A percentile compares a stretch with the other conserved stretches of the same genome.
Conservation (phyloP, 352 stramenopile species). For the Pythium grandisporangium region DNA sequence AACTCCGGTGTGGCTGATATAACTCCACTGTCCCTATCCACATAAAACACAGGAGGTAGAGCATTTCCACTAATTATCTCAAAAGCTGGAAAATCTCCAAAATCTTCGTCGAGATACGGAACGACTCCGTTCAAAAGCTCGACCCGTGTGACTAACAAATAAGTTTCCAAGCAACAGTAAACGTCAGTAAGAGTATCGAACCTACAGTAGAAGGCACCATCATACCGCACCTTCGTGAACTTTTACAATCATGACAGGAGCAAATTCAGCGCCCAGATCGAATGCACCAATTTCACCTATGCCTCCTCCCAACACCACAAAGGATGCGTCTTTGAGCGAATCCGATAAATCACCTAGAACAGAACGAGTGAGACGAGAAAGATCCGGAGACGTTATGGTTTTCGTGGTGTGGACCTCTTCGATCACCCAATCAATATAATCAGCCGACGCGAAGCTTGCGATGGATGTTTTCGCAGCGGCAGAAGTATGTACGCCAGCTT, state of each 20-base stretch:
- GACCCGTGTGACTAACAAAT: slow-evolving; percentile 6
- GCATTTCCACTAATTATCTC: slow-evolving; percentile 9
- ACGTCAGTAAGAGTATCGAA: neutral
- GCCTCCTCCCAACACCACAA: slow-evolving; percentile 34
- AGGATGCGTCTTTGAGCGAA: neutral
- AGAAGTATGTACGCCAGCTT: neutral
- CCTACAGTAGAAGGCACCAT: neutral
- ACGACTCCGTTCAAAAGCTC: slow-evolving; percentile 4
- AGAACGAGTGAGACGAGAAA: slow-evolving; percentile 3
- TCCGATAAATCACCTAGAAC: slow-evolving; percentile 6
- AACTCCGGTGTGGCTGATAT: slow-evolving; percentile 5
- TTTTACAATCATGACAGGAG: slow-evolving; percentile 24
- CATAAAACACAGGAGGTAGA: slow-evolving; percentile 3
- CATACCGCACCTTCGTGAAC: slow-evolving; percentile 23
- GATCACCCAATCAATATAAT: slow-evolving; percentile 20
- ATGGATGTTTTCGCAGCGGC: slow-evolving; percentile 3
- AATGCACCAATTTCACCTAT: slow-evolving; percentile 40
- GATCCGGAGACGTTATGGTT: slow-evolving; percentile 23
- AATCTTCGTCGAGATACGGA: slow-evolving; percentile 7
- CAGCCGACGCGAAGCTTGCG: slow-evolving; percentile 9
- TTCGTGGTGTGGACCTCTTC: neutral
- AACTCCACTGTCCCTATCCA: slow-evolving; percentile 8
- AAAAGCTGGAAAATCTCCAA: slow-evolving; percentile 4
- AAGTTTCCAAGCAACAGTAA: neutral
- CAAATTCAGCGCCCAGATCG: slow-evolving; percentile 11